Percentiles rank a stretch among this genome's conserved stretches.
Evolutionary conservation across 306 rosid species (phyloP).

Genomic region (Coriaria nepalensis): DNA sequence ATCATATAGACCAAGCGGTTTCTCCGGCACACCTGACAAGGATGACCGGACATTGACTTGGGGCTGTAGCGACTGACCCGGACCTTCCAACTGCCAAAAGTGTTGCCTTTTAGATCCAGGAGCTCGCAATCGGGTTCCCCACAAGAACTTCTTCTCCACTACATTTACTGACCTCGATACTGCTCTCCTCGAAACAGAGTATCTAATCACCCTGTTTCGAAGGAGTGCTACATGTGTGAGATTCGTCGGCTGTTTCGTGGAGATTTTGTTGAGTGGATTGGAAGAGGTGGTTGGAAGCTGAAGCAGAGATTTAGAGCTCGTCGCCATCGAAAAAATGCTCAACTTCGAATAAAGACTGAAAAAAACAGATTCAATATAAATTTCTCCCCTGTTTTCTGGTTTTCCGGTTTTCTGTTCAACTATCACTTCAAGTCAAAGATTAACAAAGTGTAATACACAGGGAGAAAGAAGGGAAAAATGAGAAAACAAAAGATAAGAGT

Average conservation of each 20-base stretch:
- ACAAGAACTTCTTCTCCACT: constrained; percentile 39
- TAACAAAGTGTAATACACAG: too few species aligned
- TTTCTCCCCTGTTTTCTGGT: too few species aligned
- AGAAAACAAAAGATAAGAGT: too few species aligned
- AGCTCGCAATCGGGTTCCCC: constrained; percentile 42
- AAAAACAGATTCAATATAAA: too few species aligned
- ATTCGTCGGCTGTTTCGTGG: constrained; percentile 38
- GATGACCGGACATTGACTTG: constrained; percentile 49
- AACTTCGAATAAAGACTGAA: too few species aligned
- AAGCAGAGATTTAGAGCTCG: constrained; percentile 35
- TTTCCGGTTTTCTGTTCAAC: too few species aligned
- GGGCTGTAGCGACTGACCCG: constrained; percentile 56
- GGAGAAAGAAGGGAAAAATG: too few species aligned
- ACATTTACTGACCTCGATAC: too few species aligned
- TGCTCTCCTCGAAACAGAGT: constrained; percentile 20
- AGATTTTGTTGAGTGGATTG: constrained; percentile 15
- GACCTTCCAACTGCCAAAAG: constrained; percentile 59
- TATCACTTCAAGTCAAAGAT: too few species aligned
- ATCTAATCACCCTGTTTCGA: constrained; percentile 13
- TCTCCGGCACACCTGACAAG: constrained; percentile 81
- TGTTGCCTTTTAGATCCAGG: constrained; percentile 45
- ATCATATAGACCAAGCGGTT: constrained; percentile 85
- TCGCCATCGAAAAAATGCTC: constrained; percentile 35
- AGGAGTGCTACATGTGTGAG: constrained; percentile 21
- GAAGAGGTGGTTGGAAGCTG: constrained; percentile 21